Base-by-base conservation (phyloP, 805 yeast genomes). In the Danielozyma ontarioensis region DNA sequence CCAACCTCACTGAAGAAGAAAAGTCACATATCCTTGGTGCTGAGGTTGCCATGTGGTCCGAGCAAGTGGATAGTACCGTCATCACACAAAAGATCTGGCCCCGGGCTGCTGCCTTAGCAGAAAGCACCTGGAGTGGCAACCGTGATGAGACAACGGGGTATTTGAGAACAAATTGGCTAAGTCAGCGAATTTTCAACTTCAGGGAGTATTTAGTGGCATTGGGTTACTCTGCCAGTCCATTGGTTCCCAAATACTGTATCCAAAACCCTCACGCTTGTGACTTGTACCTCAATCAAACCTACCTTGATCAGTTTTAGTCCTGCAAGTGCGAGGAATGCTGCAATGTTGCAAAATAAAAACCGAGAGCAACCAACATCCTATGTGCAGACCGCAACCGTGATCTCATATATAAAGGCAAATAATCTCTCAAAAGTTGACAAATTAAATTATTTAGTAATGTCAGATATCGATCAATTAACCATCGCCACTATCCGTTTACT, bases 101-200 rank as follows among this genome's bases (percentile, higher is more conserved):
- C 4, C 44, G 71, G 32, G 40, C 64, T 3, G 68, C 68, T 5
- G 67, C 71, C 5, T 49, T 62, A 17, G 70, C 66, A 1, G 72
- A 66, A 44, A 40, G 47, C 10, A 47, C 57, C 2, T 66, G 71
- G 71, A 58, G 65, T 32, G 69, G 70, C 3, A 64, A 64, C 45
- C 51, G 52, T 35, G 42, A 46, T 10, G 37, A 35, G 17, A 37
- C 37, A 18, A n/a, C n/a, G n/a, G 68, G 67, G 8, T 29, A 40
- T 23, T 42, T 45, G 25, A 46, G 68, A 39, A 50, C 61, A 3
- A 44, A 45, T 13, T 40, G 40, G 4, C 44, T 61, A 37, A 53
- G 65, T 4, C 62, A 55, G 32, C 42, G 71, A 36, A 55, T 66
- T 22, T 46, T 55, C 35, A 62, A 64, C 40, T 66, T 51, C 38